These are phyloP conservation scores for Cornus controversa DNA, from an alignment of 148 eudicot genomes.

Conservation along the genomic window DNA sequence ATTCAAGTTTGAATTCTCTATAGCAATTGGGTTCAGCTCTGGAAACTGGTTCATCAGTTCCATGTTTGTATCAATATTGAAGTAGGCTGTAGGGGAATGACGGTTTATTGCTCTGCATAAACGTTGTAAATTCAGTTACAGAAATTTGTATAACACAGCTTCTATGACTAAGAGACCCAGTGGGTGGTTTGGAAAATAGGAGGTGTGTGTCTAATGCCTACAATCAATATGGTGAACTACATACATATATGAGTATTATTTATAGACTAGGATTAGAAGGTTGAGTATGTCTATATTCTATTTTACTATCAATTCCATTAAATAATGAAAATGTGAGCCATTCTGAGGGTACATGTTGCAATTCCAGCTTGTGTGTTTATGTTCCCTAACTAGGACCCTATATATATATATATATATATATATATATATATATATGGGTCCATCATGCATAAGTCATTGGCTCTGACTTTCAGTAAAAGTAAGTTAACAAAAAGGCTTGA, in stretches of 20 bases:
- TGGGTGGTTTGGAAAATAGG: background rate
- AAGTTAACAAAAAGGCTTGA: background rate
- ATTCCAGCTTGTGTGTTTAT: constrained; percentile 33
- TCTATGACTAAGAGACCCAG: background rate
- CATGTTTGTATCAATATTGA: constrained; percentile 47
- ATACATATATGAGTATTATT: background rate
- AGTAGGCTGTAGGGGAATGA: constrained; percentile 29
- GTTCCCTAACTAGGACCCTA: constrained; percentile 39
- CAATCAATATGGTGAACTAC: background rate
- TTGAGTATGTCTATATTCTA: background rate
- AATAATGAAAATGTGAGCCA: background rate
- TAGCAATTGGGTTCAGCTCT: constrained; percentile 23
- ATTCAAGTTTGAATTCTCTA: constrained; percentile 25
- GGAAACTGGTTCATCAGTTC: constrained; percentile 38
- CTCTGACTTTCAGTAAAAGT: constrained; percentile 7
- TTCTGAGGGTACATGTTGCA: constrained; percentile 40
- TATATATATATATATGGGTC: constrained; percentile 31
- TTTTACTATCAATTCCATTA: background rate
- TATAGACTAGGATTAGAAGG: background rate
- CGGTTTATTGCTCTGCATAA: constrained; percentile 18
- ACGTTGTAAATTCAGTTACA: too few relatives aligned
- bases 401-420: too few relatives aligned
- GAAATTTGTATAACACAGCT: constrained; percentile 11
- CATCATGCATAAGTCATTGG: constrained; percentile 6
- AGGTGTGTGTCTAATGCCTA: background rate